A percentile compares a stretch with the other conserved stretches of the same genome.
Conservation (phyloP, 306 rosid genomes). For the Inga laurina region DNA sequence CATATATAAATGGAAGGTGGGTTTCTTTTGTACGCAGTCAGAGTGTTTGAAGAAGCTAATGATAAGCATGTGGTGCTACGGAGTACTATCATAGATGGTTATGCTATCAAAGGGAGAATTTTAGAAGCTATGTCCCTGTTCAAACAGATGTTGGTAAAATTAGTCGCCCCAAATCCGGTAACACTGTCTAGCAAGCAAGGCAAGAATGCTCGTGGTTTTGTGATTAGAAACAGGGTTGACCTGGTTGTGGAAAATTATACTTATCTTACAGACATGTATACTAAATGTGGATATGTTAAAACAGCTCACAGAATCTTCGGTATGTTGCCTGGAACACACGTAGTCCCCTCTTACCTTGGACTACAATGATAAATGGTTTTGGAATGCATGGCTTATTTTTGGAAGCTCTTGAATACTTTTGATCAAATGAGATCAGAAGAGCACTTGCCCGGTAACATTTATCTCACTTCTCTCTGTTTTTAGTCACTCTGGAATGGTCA, state of each 20-base stretch:
- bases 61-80: constrained; percentile 29
- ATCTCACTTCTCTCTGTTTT: constrained; percentile 24
- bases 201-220: constrained; percentile 27
- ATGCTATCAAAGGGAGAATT: constrained; percentile 22
- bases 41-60: constrained; percentile 28
- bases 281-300: constrained; percentile 25
- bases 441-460: constrained; percentile 12
- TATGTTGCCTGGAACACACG: constrained; percentile 21
- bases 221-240: constrained; percentile 29
- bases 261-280: constrained; percentile 20
- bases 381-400: constrained; percentile 19
- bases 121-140: constrained; percentile 20
- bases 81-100: constrained; percentile 15
- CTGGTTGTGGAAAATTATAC: constrained; percentile 26
- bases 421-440: constrained; percentile 24
- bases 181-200: constrained; percentile 22
- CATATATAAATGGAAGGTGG: constrained; percentile 31
- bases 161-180: constrained; percentile 9
- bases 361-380: constrained; percentile 30
- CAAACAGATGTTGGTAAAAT: constrained; percentile 22
- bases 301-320: constrained; percentile 24
- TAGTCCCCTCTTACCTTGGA: constrained; percentile 12
- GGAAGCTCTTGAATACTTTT: constrained; percentile 17
- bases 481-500: constrained; percentile 27
- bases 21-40: constrained; percentile 14